Percentiles rank a stretch among this genome's conserved stretches.
Evolutionary conservation across 2,329 filamentous ascomycete species (phyloP).

Genomic region (Pseudopithomyces maydicus): DNA sequence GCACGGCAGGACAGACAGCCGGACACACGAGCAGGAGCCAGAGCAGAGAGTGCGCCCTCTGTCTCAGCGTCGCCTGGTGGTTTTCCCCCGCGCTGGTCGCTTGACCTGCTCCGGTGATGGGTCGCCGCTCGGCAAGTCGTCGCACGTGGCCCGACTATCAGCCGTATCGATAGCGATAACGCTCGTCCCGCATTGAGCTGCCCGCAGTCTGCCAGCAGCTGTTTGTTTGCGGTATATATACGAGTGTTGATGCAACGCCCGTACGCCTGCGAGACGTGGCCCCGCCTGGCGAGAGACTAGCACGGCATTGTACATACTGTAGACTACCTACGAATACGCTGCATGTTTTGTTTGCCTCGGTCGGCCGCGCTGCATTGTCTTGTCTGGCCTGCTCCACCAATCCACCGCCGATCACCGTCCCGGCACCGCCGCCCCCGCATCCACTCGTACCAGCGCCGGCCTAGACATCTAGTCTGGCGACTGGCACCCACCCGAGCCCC

Average conservation of each 20-base stretch:
- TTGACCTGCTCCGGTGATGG: constrained; percentile 13
- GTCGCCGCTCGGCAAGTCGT: background rate
- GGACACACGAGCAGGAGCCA: background rate
- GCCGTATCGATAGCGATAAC: constrained; percentile 14
- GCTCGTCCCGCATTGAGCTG: background rate
- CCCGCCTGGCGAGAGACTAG: no score
- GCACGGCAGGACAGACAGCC: background rate
- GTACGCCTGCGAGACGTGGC: no score
- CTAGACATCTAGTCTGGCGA: constrained; percentile 1
- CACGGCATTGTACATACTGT: no score
- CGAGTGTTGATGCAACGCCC: no score
- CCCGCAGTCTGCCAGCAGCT: background rate
- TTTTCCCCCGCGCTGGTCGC: constrained; percentile 10
- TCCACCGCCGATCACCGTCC: background rate
- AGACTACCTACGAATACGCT: no score
- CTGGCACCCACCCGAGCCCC: background rate
- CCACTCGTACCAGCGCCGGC: background rate
- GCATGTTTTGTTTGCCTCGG: background rate
- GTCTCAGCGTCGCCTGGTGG: constrained; percentile 16
- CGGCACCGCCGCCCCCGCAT: background rate
- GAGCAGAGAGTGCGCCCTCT: background rate
- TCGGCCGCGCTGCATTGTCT: background rate
- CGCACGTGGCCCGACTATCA: constrained; percentile 17
- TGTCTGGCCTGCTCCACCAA: background rate
- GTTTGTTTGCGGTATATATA: no score